These are phyloP conservation scores for Mycena albidolilacea DNA, from an alignment of 768 basidiomycete genomes.

Conservation along the genomic window DNA sequence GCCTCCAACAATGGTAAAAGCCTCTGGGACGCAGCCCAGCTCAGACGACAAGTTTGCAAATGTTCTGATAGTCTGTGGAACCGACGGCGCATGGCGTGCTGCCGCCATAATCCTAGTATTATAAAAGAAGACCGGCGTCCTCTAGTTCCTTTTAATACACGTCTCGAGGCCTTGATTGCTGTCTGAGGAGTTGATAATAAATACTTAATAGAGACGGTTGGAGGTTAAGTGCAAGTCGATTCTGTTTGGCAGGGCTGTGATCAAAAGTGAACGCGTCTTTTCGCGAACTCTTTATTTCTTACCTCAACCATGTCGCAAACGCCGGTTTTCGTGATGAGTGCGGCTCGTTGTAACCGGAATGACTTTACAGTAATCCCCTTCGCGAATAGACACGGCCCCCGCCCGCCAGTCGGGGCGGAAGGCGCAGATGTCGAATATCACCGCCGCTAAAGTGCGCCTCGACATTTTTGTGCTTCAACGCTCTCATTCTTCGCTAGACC, in stretches of 20 bases:
- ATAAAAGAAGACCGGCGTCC: too few relatives aligned
- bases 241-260: slow-evolving; percentile 22
- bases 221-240: not conserved
- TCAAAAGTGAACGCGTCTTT: slow-evolving; percentile 34
- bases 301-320: slow-evolving; percentile 67
- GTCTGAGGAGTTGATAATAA: too few relatives aligned
- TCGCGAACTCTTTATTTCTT: slow-evolving; percentile 15
- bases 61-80: too few relatives aligned
- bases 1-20: too few relatives aligned
- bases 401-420: slow-evolving; percentile 95
- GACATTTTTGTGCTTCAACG: not conserved
- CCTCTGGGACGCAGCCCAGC: too few relatives aligned
- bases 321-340: slow-evolving; percentile 90
- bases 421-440: slow-evolving; percentile 97
- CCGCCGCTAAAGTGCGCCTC: slow-evolving; percentile 88
- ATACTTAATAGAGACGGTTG: too few relatives aligned
- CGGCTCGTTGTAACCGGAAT: slow-evolving; percentile 38
- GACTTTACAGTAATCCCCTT: slow-evolving; percentile 13
- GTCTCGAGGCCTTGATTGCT: too few relatives aligned
- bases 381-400: slow-evolving; percentile 86
- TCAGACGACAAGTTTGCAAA: too few relatives aligned
- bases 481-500: slow-evolving; percentile 66
- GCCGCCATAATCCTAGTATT: too few relatives aligned
- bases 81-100: too few relatives aligned
- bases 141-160: too few relatives aligned